These are phyloP conservation scores for Pestalotiopsis sp. DNA, from an alignment of 2,329 filamentous ascomycete genomes.

Conservation along the genomic window DNA sequence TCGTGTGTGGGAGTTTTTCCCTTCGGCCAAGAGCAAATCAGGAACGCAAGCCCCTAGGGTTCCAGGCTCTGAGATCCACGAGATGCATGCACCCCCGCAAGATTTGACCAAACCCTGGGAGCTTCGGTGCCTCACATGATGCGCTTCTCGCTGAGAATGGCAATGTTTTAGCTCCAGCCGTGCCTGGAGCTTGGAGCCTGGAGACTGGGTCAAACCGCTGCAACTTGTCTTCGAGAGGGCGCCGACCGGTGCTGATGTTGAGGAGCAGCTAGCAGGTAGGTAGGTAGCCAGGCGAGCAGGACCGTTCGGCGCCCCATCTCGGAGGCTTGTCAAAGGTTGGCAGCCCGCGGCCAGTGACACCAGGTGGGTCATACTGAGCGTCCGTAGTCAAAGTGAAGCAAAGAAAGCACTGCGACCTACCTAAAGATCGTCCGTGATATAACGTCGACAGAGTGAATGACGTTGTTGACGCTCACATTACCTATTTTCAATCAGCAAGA, in stretches of 20 bases:
- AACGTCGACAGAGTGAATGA: neutral
- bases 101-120: neutral
- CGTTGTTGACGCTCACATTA: neutral
- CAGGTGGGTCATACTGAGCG: neutral
- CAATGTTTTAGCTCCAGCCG: conserved; percentile 3
- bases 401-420: neutral
- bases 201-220: neutral
- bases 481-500: no score
- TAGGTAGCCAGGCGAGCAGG: no score
- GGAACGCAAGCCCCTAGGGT: conserved; percentile 3
- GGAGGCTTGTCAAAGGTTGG: neutral
- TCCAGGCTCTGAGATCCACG: conserved; percentile 12
- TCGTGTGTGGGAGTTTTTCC: conserved; percentile 8
- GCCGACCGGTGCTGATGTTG: neutral
- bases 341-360: neutral
- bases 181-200: neutral
- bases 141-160: conserved; percentile 11
- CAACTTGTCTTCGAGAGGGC: neutral
- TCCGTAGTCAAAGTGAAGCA: neutral
- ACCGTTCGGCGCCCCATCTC: neutral
- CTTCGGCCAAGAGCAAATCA: conserved; percentile 6
- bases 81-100: conserved; percentile 13
- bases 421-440: neutral
- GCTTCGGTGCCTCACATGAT: conserved; percentile 12
- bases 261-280: neutral